Conservation (phyloP, 768 basidiomycete genomes). For the Mycena polygramma region DNA sequence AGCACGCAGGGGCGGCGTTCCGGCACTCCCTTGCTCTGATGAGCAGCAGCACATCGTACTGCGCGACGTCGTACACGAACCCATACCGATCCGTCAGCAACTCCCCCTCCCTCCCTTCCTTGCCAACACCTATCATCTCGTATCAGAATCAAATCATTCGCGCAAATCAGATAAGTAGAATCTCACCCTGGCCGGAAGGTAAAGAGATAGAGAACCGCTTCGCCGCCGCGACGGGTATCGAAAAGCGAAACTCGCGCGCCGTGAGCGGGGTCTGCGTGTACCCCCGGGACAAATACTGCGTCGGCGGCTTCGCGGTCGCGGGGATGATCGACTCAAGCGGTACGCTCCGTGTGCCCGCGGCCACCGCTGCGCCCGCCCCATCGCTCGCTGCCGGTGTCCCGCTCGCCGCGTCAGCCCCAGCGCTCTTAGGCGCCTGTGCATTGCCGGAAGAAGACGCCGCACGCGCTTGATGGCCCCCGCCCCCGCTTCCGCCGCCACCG, state of each 20-base stretch:
- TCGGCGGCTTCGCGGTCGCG: constrained; percentile 82
- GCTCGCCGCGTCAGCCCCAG: background rate
- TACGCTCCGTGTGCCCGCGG: constrained; percentile 60
- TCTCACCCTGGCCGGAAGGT: too few relatives aligned
- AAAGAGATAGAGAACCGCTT: too few relatives aligned
- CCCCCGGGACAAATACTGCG: constrained; percentile 82
- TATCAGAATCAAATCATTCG: too few relatives aligned
- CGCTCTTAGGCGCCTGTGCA: constrained; percentile 9
- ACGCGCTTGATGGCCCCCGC: constrained; percentile 43
- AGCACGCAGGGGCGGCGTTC: constrained; percentile 84
- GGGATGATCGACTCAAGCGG: constrained; percentile 89
- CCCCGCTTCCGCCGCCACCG: constrained; percentile 53
- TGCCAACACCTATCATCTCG: too few relatives aligned
- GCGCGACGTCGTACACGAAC: constrained; percentile 89
- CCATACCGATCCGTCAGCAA: constrained; percentile 90
- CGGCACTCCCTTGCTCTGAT: constrained; percentile 79
- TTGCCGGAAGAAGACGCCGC: constrained; percentile 35
- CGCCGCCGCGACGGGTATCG: constrained; percentile 60
- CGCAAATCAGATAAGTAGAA: too few relatives aligned
- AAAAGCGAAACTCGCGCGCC: constrained; percentile 80
- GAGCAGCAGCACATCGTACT: constrained; percentile 85
- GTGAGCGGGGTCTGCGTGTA: constrained; percentile 84
- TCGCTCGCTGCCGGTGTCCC: too few relatives aligned
- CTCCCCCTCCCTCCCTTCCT: constrained; percentile 59
- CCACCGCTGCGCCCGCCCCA: constrained; percentile 16